Conservation (phyloP, 1,284 basidiomycete species). For the Trametes sp. region DNA sequence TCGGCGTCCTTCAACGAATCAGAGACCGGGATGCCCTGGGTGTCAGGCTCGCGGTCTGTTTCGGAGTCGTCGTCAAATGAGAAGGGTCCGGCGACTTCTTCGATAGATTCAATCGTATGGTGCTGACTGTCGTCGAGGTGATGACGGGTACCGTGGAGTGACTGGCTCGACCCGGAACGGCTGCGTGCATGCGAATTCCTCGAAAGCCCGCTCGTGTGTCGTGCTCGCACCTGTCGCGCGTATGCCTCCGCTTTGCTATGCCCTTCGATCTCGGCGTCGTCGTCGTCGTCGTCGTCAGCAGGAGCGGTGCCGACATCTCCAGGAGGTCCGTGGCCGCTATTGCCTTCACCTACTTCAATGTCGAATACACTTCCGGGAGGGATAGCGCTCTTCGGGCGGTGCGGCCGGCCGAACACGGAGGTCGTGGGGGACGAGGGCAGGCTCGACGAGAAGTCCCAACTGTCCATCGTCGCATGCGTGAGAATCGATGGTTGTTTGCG, state of each 20-base stretch:
- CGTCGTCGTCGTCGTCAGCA: conserved; percentile 12
- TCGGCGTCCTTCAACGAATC: conserved; percentile 11
- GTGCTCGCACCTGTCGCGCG: conserved; percentile 27
- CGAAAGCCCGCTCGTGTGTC: conserved; percentile 15
- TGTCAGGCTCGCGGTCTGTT: not conserved
- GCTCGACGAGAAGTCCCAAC: conserved; percentile 66
- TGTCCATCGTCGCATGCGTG: conserved; percentile 61
- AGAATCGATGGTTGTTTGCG: conserved; percentile 50
- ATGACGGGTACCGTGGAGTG: conserved; percentile 20
- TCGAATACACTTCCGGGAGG: conserved; percentile 27
- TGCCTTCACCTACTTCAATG: conserved; percentile 22
- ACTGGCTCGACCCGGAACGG: conserved; percentile 29
- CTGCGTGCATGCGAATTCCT: conserved; percentile 10
- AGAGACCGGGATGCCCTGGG: conserved; percentile 13
- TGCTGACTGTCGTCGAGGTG: conserved; percentile 26
- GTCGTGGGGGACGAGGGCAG: conserved; percentile 35
- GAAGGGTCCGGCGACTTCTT: conserved; percentile 19
- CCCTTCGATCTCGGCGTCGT: conserved; percentile 23
- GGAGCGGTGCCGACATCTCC: not conserved
- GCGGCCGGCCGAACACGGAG: conserved; percentile 34
- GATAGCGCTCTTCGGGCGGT: conserved; percentile 21
- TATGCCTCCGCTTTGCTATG: conserved; percentile 31
- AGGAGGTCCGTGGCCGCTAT: not conserved
- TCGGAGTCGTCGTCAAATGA: conserved; percentile 7
- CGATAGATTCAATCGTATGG: conserved; percentile 25